These are phyloP conservation scores for Cucurbita ficifolia DNA, from an alignment of 306 rosid genomes.

Conservation along the genomic window DNA sequence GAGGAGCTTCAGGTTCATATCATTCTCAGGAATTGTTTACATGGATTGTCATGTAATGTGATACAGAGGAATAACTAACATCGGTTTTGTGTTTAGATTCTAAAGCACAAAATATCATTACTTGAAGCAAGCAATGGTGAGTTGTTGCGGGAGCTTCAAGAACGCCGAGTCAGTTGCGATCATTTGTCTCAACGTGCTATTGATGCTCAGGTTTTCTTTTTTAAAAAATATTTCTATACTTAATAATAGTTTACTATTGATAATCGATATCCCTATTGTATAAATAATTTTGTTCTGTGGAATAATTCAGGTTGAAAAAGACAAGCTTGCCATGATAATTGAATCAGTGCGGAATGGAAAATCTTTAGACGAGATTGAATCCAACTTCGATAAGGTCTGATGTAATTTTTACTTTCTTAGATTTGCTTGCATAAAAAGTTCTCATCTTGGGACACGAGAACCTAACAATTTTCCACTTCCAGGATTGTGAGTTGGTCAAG, in stretches of 20 bases:
- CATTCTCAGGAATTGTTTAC: neutral
- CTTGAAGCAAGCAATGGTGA: constrained; percentile 83
- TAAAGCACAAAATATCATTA: constrained; percentile 73
- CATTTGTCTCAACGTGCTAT: constrained; percentile 34
- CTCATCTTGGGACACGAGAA: constrained; percentile 3
- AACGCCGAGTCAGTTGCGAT: constrained; percentile 22
- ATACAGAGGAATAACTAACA: constrained; percentile 6
- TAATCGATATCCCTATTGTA: constrained; percentile 6
- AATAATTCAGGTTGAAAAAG: constrained; percentile 71
- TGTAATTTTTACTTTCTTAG: neutral
- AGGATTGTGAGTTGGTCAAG: constrained; percentile 68
- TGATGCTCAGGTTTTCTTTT: constrained; percentile 34
- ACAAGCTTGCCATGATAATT: constrained; percentile 51
- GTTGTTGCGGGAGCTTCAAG: constrained; percentile 53
- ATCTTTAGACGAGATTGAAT: constrained; percentile 92
- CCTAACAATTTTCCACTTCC: constrained; percentile 6
- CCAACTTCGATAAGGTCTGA: constrained; percentile 48
- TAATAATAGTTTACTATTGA: neutral
- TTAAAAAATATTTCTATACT: neutral
- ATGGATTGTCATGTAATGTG: constrained; percentile 1
- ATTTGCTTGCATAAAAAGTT: neutral
- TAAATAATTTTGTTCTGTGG: neutral
- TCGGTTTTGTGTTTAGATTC: constrained; percentile 35
- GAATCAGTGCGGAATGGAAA: constrained; percentile 69
- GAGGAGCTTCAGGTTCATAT: constrained; percentile 79